Evolutionary conservation across 768 basidiomycete species (phyloP).

Genomic region (Russula earlei): DNA sequence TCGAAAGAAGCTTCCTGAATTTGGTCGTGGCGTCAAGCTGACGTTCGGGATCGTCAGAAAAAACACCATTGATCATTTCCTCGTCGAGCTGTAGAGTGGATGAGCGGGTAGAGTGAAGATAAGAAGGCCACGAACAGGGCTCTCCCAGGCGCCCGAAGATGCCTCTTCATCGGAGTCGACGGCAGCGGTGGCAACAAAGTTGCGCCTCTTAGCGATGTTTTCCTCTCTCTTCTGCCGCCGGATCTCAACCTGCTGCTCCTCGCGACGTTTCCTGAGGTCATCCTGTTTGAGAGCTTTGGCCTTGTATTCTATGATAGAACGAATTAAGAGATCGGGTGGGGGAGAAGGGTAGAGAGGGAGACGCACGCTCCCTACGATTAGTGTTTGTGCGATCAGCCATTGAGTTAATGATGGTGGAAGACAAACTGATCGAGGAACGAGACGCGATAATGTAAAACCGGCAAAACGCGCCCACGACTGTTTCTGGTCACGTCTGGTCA

Average conservation of each 20-base stretch:
- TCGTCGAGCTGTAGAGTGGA: constrained; percentile 52
- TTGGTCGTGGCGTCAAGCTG: constrained; percentile 97
- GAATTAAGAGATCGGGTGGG: constrained; percentile 29
- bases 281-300: constrained; percentile 85
- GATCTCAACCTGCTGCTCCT: constrained; percentile 99
- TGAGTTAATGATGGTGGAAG: constrained; percentile 9
- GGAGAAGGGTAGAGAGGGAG: background rate
- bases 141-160: constrained; percentile 59
- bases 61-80: constrained; percentile 90
- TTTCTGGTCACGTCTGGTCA: constrained; percentile 3
- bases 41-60: constrained; percentile 82
- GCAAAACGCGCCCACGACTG: constrained; percentile 1
- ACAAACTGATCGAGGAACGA: background rate
- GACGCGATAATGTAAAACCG: constrained; percentile 9
- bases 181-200: constrained; percentile 68
- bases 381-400: constrained; percentile 17
- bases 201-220: constrained; percentile 94
- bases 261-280: constrained; percentile 90
- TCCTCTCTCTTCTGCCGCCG: constrained; percentile 97
- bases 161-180: constrained; percentile 91
- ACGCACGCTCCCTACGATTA: constrained; percentile 20
- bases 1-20: constrained; percentile 96
- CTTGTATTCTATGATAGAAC: constrained; percentile 62
- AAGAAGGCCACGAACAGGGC: constrained; percentile 49
- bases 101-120: constrained; percentile 14